Evolutionary conservation across 805 yeast species (phyloP).

Genomic region (Kuraishia hungarica): DNA sequence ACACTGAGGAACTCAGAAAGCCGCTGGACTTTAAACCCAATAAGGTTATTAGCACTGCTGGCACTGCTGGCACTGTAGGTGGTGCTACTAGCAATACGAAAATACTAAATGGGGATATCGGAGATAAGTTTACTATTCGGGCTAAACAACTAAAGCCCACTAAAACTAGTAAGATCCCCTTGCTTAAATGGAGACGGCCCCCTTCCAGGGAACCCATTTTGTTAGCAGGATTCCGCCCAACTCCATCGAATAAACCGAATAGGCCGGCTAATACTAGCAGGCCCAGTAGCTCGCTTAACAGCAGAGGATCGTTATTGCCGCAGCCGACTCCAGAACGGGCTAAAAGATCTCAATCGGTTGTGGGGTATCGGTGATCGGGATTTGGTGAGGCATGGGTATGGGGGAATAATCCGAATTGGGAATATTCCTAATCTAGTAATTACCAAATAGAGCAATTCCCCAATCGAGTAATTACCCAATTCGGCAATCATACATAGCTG

Average conservation of each 20-base stretch:
- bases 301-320: background rate
- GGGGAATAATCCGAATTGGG: too few relatives aligned
- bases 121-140: background rate
- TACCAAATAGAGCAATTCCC: too few relatives aligned
- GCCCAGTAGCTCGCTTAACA: background rate
- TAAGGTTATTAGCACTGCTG: too few relatives aligned
- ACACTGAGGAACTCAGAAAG: background rate
- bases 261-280: background rate
- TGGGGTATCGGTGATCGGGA: too few relatives aligned
- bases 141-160: background rate
- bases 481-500: too few relatives aligned
- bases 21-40: too few relatives aligned
- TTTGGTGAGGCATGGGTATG: too few relatives aligned
- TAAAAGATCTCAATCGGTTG: slow-evolving; percentile 9
- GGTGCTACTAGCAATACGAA: too few relatives aligned
- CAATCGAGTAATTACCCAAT: too few relatives aligned
- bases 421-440: too few relatives aligned
- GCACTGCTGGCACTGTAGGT: too few relatives aligned
- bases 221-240: slow-evolving; percentile 10
- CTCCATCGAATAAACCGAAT: background rate
- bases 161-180: background rate
- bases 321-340: background rate
- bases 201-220: background rate
- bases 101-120: too few relatives aligned
- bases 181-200: background rate